Evolutionary conservation across 164 flowering plant species (phyloP).

Genomic region (Stephania cephalantha): DNA sequence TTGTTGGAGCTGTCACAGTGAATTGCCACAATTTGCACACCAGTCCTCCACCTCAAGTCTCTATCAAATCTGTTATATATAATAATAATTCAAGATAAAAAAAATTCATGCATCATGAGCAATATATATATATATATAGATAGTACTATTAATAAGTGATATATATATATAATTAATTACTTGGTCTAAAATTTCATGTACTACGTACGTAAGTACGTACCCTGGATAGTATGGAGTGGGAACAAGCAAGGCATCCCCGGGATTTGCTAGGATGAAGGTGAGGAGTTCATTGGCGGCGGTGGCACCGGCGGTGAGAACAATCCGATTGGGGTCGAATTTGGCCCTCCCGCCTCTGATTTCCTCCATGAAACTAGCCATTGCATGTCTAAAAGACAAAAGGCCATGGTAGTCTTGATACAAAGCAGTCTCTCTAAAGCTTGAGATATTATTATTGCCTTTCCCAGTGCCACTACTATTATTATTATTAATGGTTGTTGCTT

Average conservation of each 20-base stretch:
- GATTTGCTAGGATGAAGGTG: conserved; percentile 78
- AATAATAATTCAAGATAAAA: too few relatives aligned
- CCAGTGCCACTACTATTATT: conserved; percentile 25
- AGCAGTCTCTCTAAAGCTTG: conserved; percentile 76
- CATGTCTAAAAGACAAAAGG: conserved; percentile 61
- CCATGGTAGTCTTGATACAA: conserved; percentile 96
- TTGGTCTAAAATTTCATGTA: too few relatives aligned
- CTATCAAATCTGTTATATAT: conserved; percentile 64
- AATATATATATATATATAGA: too few relatives aligned
- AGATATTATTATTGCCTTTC: conserved; percentile 24
- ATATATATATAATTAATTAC: too few relatives aligned
- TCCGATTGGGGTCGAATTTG: conserved; percentile 64
- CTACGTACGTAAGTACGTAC: conserved; percentile 20
- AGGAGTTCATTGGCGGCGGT: conserved; percentile 92
- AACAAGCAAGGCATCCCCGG: conserved; percentile 85
- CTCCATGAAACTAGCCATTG: conserved; percentile 95
- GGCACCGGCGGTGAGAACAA: conserved; percentile 88
- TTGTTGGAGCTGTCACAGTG: conserved; percentile 71
- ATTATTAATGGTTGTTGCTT: conserved; percentile 37
- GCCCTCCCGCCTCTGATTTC: conserved; percentile 78
- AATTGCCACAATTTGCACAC: conserved; percentile 73
- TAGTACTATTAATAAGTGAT: background rate
- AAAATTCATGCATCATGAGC: too few relatives aligned
- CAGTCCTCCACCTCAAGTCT: conserved; percentile 91
- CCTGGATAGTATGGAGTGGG: conserved; percentile 98